Evolutionary conservation across 148 eudicot genomes (phyloP).

Genomic region (Polygonum maritimum): DNA sequence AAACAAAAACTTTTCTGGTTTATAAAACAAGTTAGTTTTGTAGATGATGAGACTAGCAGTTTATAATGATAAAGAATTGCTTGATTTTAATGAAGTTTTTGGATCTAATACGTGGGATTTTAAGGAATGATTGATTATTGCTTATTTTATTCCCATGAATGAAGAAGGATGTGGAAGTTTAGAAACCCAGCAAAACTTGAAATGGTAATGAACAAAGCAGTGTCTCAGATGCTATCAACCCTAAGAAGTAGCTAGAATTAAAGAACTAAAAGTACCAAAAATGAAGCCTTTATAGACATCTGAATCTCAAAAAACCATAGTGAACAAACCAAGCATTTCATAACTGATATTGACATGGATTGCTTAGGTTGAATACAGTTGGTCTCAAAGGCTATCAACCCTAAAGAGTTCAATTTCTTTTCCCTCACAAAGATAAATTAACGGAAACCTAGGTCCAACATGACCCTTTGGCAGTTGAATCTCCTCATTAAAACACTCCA

Average conservation of each 20-base stretch:
- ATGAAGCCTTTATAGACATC: too few relatives aligned
- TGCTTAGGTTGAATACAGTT: too few relatives aligned
- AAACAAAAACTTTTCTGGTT: constrained; percentile 42
- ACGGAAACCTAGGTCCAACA: constrained; percentile 53
- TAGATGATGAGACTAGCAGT: not conserved
- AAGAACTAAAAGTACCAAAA: too few relatives aligned
- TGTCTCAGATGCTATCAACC: too few relatives aligned
- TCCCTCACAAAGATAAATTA: constrained; percentile 42
- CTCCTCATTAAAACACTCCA: constrained; percentile 52
- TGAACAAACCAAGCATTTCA: too few relatives aligned
- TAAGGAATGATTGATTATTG: not conserved
- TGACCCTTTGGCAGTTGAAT: constrained; percentile 20
- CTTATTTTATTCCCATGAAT: too few relatives aligned
- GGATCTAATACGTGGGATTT: not conserved
- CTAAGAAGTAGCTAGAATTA: too few relatives aligned
- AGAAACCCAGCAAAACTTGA: too few relatives aligned
- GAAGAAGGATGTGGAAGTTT: too few relatives aligned
- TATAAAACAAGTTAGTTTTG: constrained; percentile 28
- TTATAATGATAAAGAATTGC: not conserved
- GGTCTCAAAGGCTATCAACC: not conserved
- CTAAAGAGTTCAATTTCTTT: constrained; percentile 28
- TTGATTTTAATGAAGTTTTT: not conserved
- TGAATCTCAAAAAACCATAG: too few relatives aligned
- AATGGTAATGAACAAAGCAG: too few relatives aligned
- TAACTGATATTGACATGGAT: too few relatives aligned